Percentiles rank a stretch among this genome's conserved stretches.
These are phyloP conservation scores for Calonectria ilicicola DNA, from an alignment of 2,329 filamentous ascomycete species.

Conservation along the genomic window DNA sequence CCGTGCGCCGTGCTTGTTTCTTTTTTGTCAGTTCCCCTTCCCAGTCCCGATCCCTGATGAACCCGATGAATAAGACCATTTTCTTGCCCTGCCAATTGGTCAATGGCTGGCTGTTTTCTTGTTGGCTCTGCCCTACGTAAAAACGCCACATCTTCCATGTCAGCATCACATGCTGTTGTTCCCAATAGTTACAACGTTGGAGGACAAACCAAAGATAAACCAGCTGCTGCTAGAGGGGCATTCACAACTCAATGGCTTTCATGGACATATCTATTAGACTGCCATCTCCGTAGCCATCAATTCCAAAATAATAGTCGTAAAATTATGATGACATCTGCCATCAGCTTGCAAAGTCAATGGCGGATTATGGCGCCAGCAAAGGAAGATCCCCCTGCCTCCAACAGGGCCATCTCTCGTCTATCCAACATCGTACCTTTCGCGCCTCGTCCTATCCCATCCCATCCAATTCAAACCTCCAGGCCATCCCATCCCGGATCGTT, in stretches of 20 bases:
- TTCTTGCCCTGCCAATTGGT: conserved; percentile 34
- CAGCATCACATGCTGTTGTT: conserved; percentile 9
- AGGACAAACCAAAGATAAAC: neutral
- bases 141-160: conserved; percentile 3
- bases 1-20: conserved; percentile 28
- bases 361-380: neutral
- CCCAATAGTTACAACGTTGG: neutral
- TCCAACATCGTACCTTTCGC: conserved; percentile 11
- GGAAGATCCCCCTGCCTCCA: neutral
- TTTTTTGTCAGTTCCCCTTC: conserved; percentile 33
- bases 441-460: conserved; percentile 18
- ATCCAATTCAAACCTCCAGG: conserved; percentile 23
- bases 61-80: conserved; percentile 44
- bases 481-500: conserved; percentile 37
- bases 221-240: neutral
- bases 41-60: conserved; percentile 38
- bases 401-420: neutral
- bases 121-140: neutral
- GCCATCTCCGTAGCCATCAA: neutral
- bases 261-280: neutral
- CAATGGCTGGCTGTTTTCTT: conserved; percentile 1
- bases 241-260: neutral
- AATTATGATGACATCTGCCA: neutral
- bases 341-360: neutral
- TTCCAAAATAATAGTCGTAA: neutral